Base-by-base conservation (phyloP, 1,284 basidiomycete genomes). In the Anthracocystis walkeri region DNA sequence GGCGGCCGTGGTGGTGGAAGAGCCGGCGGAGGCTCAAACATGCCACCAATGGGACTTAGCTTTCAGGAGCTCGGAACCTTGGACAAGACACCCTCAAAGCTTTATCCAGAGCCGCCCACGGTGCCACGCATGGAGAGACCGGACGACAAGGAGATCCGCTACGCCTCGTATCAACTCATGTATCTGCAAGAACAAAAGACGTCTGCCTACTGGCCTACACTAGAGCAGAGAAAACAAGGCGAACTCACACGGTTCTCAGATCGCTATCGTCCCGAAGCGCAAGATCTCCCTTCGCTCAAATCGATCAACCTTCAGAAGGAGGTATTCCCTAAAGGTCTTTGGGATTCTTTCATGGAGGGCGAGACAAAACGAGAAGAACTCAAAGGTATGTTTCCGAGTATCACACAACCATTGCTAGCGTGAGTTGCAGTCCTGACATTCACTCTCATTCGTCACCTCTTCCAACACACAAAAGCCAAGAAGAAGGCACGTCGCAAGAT, bases 271-370 rank as follows among this genome's bases (percentile, higher is more conserved):
- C 79, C 79, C 3, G 76, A 75, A 20, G 51, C 81, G 12, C 65
- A 79, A 21, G 68, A 75, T 7, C 57, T 65, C 0, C 81, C 80
- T 8, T 74, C 72, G 20, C 73, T 79, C 42, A 73, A 78, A n/a
- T 59, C 53, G 16, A 63, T 80, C 49, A 64, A 66, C 23, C 57
- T 84, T 61, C 79, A 84, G 44, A 72, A 76, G 33, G 78, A 73
- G 21, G 77, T 83, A 12, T 83, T 84, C 46, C 82, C 82, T 2
- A 68, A 72, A 18, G 80, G 79, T 2, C 73, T 84, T 8, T 83
- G 79, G 80, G 72, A 78, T n/a, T 57, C 65, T 0, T 84, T 81
- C 65, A 82, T 83, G 63, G 67, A 82, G 23, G 80, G 75, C 31
- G 82, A 83, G 54, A 68, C 73, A 3, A 72, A 72, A 35, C 65